phyloP scores from a whole-genome alignment of 192 early-diverging fungal genomes.

The Backusella psychrophila region DNA sequence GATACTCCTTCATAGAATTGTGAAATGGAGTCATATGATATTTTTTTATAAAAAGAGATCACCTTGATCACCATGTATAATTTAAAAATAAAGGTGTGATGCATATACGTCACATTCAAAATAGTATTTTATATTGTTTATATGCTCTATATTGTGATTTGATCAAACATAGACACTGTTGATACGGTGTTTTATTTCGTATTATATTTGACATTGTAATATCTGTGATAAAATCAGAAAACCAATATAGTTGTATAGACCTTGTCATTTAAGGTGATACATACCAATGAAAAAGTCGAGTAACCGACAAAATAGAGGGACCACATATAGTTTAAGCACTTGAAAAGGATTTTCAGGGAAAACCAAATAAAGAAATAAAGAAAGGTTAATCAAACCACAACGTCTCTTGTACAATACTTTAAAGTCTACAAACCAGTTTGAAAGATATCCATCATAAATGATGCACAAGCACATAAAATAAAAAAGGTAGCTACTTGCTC shows the following conservation, averaged over 20 bases:
- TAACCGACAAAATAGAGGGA: neutral
- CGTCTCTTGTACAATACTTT: neutral
- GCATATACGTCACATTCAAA: neutral
- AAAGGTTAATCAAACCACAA: neutral
- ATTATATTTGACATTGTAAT: too few species aligned
- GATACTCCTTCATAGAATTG: neutral
- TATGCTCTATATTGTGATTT: too few species aligned
- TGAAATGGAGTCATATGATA: neutral
- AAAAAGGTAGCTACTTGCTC: too few species aligned
- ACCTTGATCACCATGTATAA: neutral
- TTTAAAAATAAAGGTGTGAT: neutral
- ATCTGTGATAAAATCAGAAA: neutral
- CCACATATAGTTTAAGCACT: neutral
- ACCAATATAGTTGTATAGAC: neutral
- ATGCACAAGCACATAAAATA: neutral
- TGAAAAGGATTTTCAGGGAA: neutral
- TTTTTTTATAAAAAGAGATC: neutral
- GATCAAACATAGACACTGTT: too few species aligned
- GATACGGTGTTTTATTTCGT: too few species aligned
- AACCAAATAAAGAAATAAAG: neutral
- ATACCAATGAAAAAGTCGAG: neutral
- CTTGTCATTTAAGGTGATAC: neutral
- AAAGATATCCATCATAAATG: neutral
- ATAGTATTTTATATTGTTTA: neutral
- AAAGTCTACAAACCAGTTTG: neutral